Conservation (phyloP, 371 early-diverging fungal genomes). For the Mucor irregularis region DNA sequence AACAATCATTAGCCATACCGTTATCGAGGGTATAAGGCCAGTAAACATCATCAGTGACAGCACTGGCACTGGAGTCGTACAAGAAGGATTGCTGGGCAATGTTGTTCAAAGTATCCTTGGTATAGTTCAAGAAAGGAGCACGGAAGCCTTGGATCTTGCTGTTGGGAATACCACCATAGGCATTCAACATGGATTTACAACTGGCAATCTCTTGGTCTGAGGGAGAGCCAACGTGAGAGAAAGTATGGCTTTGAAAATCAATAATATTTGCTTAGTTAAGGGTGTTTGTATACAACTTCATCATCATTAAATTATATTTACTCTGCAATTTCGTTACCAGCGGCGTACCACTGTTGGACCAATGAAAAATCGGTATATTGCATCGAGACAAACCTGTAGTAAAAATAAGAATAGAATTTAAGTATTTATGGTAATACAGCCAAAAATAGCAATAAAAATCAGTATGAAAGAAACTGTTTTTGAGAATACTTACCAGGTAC, state of each 20-base stretch:
- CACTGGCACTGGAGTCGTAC: conserved; percentile 69
- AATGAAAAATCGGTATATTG: conserved; percentile 65
- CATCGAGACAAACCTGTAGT: conserved; percentile 56
- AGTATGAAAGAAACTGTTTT: neutral
- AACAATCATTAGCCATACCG: conserved; percentile 71
- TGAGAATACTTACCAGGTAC: conserved; percentile 30
- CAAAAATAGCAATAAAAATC: conserved; percentile 7
- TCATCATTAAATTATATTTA: conserved; percentile 27
- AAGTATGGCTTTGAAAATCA: conserved; percentile 68
- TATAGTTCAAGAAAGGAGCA: conserved; percentile 69
- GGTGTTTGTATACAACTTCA: too few relatives aligned
- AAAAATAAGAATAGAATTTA: neutral
- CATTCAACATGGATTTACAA: conserved; percentile 53
- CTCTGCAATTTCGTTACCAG: conserved; percentile 67
- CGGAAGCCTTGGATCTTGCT: conserved; percentile 71
- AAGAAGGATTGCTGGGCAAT: conserved; percentile 55
- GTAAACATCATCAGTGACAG: conserved; percentile 42
- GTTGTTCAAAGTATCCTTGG: conserved; percentile 46
- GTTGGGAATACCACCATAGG: conserved; percentile 65
- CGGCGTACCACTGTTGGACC: conserved; percentile 70
- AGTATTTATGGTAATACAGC: conserved; percentile 13
- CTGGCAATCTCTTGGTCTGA: conserved; percentile 52
- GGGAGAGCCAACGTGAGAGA: conserved; percentile 59
- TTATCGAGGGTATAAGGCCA: conserved; percentile 79
- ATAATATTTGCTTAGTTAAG: too few relatives aligned